A percentile compares a stretch with the other conserved stretches of the same genome.
phyloP scores from a whole-genome alignment of 148 eudicot genomes.

The Camellia japonica region DNA sequence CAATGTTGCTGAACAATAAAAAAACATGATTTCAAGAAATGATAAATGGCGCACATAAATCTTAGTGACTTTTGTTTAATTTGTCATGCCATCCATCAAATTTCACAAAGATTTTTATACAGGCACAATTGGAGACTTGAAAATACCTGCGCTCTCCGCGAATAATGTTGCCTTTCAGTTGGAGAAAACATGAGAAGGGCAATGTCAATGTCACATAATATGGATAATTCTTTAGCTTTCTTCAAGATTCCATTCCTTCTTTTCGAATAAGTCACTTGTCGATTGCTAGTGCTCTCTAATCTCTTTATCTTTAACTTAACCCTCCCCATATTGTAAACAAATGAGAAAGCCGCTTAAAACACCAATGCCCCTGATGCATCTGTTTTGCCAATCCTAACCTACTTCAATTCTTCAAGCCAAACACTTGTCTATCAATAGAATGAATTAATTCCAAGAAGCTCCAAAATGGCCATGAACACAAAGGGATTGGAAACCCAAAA shows the following conservation, averaged over 20 bases:
- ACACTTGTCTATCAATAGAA: not conserved
- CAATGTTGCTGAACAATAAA: constrained; percentile 59
- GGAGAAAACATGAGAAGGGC: constrained; percentile 76
- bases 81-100: not conserved
- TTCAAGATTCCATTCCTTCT: constrained; percentile 66
- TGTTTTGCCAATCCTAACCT: not conserved
- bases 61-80: too few species aligned
- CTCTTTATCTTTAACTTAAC: constrained; percentile 77
- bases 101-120: not conserved
- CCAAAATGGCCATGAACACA: constrained; percentile 1
- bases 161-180: constrained; percentile 65
- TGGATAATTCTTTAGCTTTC: constrained; percentile 70
- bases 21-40: constrained; percentile 4
- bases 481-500: not conserved
- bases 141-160: constrained; percentile 74
- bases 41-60: not conserved
- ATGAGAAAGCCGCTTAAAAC: constrained; percentile 16
- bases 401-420: not conserved
- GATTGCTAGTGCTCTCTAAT: constrained; percentile 63
- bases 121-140: too few species aligned
- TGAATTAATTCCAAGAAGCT: constrained; percentile 10
- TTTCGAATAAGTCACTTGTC: constrained; percentile 75
- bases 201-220: constrained; percentile 73
- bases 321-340: constrained; percentile 65
- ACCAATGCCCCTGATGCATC: not conserved